Evolutionary conservation across 805 yeast genomes (phyloP).

Genomic region (Schizosaccharomyces cryophilus): DNA sequence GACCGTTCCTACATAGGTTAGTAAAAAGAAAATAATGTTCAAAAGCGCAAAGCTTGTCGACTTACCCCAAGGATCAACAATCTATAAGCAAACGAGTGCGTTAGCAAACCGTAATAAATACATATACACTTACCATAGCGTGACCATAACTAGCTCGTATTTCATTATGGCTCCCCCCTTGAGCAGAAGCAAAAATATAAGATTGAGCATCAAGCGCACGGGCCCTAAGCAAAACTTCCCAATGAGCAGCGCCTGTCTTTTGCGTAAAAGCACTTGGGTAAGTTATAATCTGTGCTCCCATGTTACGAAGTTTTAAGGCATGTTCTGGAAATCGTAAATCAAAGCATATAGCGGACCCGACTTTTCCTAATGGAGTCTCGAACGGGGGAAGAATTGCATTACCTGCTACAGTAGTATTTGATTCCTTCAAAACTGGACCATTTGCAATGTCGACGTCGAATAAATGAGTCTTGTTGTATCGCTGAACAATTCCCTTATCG

Average conservation of each 20-base stretch:
- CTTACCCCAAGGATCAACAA: slow-evolving; percentile 2
- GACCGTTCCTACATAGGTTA: background rate
- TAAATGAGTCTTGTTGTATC: slow-evolving; percentile 68
- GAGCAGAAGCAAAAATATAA: slow-evolving; percentile 78
- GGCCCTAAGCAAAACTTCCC: slow-evolving; percentile 56
- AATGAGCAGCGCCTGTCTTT: slow-evolving; percentile 76
- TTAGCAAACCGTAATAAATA: background rate
- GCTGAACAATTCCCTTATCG: slow-evolving; percentile 36
- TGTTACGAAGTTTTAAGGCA: slow-evolving; percentile 24
- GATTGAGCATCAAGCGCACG: slow-evolving; percentile 81
- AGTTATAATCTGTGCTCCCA: slow-evolving; percentile 59
- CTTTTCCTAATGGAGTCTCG: slow-evolving; percentile 31
- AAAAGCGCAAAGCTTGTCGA: background rate
- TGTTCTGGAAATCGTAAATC: slow-evolving; percentile 74
- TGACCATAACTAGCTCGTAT: slow-evolving; percentile 68
- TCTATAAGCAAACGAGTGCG: background rate
- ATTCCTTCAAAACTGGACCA: slow-evolving; percentile 62
- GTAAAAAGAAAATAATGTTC: background rate
- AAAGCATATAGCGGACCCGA: slow-evolving; percentile 60
- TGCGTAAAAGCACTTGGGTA: slow-evolving; percentile 86
- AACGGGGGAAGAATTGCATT: slow-evolving; percentile 27
- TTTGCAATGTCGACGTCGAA: slow-evolving; percentile 68
- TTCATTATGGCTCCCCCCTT: slow-evolving; percentile 49
- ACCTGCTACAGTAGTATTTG: slow-evolving; percentile 33
- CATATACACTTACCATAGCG: slow-evolving; percentile 19